phyloP scores from a whole-genome alignment of 371 early-diverging fungal genomes.

The Chytridium lagenaria region DNA sequence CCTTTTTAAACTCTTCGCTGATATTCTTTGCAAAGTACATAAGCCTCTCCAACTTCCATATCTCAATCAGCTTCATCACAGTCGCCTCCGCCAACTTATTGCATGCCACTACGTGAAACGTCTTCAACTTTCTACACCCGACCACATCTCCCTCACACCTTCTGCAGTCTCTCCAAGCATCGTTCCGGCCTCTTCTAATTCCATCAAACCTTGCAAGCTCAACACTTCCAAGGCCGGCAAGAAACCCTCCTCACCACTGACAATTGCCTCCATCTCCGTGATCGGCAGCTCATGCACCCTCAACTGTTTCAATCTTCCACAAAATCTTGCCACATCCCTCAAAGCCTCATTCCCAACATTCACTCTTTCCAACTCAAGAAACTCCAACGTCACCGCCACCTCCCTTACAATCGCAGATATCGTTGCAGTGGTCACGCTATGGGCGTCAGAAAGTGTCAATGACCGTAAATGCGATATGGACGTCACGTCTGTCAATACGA shows the following conservation, averaged over 20 bases:
- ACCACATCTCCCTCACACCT: neutral
- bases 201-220: no score
- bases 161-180: neutral
- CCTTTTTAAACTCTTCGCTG: neutral
- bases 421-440: constrained; percentile 21
- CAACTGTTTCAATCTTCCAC: constrained; percentile 16
- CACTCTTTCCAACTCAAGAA: constrained; percentile 24
- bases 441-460: constrained; percentile 21
- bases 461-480: constrained; percentile 13
- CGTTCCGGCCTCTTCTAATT: no score
- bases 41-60: neutral
- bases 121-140: neutral
- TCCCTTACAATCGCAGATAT: constrained; percentile 20
- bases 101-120: constrained; percentile 1
- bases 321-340: constrained; percentile 1
- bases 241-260: constrained; percentile 1
- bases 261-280: constrained; percentile 13
- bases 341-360: constrained; percentile 21
- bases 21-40: neutral
- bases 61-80: neutral
- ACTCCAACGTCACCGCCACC: neutral
- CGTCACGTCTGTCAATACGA: constrained; percentile 14
- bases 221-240: neutral
- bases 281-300: constrained; percentile 11
- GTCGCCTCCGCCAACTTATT: neutral